Base-by-base conservation (phyloP, 495 filamentous ascomycete species). In the Cercophora samala region DNA sequence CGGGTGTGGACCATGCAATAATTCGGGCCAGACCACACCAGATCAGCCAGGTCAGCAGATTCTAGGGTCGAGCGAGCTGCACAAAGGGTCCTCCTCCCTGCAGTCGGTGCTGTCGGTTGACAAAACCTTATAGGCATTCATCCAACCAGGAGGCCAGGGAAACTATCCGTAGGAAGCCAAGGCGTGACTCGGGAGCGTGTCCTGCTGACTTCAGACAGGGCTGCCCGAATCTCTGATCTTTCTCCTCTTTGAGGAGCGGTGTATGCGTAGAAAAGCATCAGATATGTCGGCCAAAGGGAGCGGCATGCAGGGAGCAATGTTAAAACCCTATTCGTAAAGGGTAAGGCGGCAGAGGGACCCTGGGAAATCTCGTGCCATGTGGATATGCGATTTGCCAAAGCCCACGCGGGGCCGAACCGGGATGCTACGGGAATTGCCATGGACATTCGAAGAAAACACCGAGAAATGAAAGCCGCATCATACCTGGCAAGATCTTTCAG, bases 401-500 rank as follows among this genome's bases (percentile, higher is more conserved):
- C 37, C 37, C 37, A 46, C 37, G 37, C 37, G 13, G 37, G 37
- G 15, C 37, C 37, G 37, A 46, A 13, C 37, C 37, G 13, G 37
- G 37, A 46, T 46, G 37, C 37, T 46, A 18, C 37, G 37, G 37
- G 37, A 46, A 2, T 46, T 46, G 37, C 37, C 37, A 18, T 46
- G 37, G 11, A 46, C 2, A 46, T 46, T 46, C 37, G 37, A 46
- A 46, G 13, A 46, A 46, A 46, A 46, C 37, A 46, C 37, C 37
- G 37, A 46, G 37, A 46, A 46, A 46, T 29, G 64, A 67, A 71
- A 70, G 68, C 70, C 62, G 42, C 67, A 55, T 60, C 81, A 70
- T 79, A 82, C 80, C 78, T 83, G 64, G 78, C 75, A 67, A 83
- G 78, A 66, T 83, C 80, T 74, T 65, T 74, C 29, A 82, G 77